Base-by-base conservation (phyloP, 768 basidiomycete genomes). In the Lactifluus subvellereus region DNA sequence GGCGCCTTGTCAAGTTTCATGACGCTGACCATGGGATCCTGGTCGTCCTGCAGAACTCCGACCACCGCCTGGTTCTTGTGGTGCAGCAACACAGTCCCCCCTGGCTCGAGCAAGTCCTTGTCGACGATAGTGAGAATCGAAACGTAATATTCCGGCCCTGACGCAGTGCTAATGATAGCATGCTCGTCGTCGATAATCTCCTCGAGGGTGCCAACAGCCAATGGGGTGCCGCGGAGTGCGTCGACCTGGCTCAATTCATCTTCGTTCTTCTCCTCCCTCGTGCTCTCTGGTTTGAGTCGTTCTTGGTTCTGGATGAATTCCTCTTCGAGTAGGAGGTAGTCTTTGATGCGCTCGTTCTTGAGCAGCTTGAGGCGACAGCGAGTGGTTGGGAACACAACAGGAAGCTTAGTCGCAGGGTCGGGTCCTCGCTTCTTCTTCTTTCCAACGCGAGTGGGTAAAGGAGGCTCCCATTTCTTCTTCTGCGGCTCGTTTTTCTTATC, bases 1-100 rank as follows among this genome's bases (percentile, higher is more conserved):
- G 97, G 97, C 3, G 96, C 95, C 78, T 99, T 98, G 81, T 98
- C 95, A 54, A 98, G 83, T 73, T 98, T 97, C 95, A 98, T 98
- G 71, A 98, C 91, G 72, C 87, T 96, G 68, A 98, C 95, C 77
- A 97, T 84, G 4, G 97, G 97, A 72, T 99, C 92, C 13, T 88
- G 80, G 71, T 99, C 96, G 71, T 99, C 96, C 66, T 92, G 88
- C 48, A 99, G 79, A 30, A 98, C 96, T 69, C 97, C 97, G 58
- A 98, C 91, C 65, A 99, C 87, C 0, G 94, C 83, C 68, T 95
- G 91, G 18, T 87, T 91, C 82, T 97, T 97, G 79, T 99, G 94
- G 70, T 99, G 96, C 38, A 98, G 77, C 33, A 99, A 76, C 2
- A 99, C 94, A 61, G 93, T 86, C 73, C 97, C 98, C 1, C 94